These are phyloP conservation scores for Coprinopsis marcescibilis DNA, from an alignment of 768 basidiomycete genomes.

Conservation along the genomic window DNA sequence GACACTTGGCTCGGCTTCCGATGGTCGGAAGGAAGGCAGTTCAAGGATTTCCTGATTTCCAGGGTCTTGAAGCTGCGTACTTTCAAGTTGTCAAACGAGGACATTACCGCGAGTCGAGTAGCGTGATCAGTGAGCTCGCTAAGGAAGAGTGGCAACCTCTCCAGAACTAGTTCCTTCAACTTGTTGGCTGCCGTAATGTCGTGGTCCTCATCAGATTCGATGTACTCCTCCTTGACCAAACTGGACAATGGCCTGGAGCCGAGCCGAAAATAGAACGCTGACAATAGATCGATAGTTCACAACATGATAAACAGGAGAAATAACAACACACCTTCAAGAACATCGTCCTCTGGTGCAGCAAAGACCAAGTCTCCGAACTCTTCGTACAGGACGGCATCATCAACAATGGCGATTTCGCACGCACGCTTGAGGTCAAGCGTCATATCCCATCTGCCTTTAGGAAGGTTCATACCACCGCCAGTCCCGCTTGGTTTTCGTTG, in stretches of 20 bases:
- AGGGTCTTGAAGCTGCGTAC: constrained; percentile 67
- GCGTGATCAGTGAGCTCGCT: constrained; percentile 77
- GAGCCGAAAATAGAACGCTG: constrained; percentile 70
- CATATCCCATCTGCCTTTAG: constrained; percentile 64
- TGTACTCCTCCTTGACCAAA: constrained; percentile 75
- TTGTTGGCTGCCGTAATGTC: constrained; percentile 44
- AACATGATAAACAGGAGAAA: not conserved
- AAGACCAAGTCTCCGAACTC: constrained; percentile 74
- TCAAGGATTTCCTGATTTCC: constrained; percentile 54
- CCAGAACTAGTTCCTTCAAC: constrained; percentile 60
- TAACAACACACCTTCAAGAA: constrained; percentile 62
- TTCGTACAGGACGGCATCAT: constrained; percentile 78
- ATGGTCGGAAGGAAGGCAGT: constrained; percentile 43
- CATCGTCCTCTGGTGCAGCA: constrained; percentile 83
- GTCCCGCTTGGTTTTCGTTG: constrained; percentile 43
- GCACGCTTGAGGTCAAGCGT: constrained; percentile 68
- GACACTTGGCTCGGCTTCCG: constrained; percentile 63
- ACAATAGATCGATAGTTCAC: constrained; percentile 5
- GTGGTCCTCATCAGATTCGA: constrained; percentile 46
- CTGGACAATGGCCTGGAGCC: constrained; percentile 71
- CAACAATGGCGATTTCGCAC: constrained; percentile 72
- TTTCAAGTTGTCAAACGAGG: constrained; percentile 54
- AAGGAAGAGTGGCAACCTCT: constrained; percentile 85
- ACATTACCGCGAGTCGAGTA: constrained; percentile 56
- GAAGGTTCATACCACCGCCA: constrained; percentile 20